These are phyloP conservation scores for Dichotomopilus funicola DNA, from an alignment of 2,329 filamentous ascomycete species.

Conservation along the genomic window DNA sequence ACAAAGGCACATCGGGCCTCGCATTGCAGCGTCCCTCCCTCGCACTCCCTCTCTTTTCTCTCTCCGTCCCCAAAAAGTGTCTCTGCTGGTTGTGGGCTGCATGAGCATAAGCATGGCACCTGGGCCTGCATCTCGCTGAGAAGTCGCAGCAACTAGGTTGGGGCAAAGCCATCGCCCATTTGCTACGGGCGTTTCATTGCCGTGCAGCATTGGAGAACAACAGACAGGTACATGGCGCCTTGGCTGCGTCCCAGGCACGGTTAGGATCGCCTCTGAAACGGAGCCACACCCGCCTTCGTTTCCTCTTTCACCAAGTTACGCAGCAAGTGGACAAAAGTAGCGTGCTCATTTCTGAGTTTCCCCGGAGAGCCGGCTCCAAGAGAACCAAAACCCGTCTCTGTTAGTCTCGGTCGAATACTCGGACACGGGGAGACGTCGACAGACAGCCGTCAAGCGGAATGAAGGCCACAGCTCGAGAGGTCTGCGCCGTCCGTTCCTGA, in stretches of 20 bases:
- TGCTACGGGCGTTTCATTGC: slow-evolving; percentile 6
- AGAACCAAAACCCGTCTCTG: background rate
- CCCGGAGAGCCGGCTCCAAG: background rate
- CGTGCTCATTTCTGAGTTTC: background rate
- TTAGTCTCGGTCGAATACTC: slow-evolving; percentile 9
- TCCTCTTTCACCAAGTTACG: background rate
- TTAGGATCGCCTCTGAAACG: slow-evolving; percentile 1
- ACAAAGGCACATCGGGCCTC: slow-evolving; percentile 3
- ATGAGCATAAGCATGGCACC: background rate
- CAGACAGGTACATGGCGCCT: slow-evolving; percentile 7
- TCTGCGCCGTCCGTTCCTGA: too few species aligned
- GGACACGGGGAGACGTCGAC: background rate
- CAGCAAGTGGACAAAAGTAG: background rate
- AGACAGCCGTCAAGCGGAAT: background rate
- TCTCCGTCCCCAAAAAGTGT: background rate
- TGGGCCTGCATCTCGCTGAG: background rate
- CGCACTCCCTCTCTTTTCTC: too few species aligned
- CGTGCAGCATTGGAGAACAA: slow-evolving; percentile 6
- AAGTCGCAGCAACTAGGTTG: background rate
- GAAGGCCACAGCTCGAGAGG: background rate
- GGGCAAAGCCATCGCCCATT: background rate
- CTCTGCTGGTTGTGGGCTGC: background rate
- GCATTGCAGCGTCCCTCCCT: slow-evolving; percentile 3
- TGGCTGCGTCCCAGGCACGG: background rate
- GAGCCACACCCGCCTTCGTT: slow-evolving; percentile 4